phyloP scores from a whole-genome alignment of 495 filamentous ascomycete genomes.

The Aspergillus homomorphus region DNA sequence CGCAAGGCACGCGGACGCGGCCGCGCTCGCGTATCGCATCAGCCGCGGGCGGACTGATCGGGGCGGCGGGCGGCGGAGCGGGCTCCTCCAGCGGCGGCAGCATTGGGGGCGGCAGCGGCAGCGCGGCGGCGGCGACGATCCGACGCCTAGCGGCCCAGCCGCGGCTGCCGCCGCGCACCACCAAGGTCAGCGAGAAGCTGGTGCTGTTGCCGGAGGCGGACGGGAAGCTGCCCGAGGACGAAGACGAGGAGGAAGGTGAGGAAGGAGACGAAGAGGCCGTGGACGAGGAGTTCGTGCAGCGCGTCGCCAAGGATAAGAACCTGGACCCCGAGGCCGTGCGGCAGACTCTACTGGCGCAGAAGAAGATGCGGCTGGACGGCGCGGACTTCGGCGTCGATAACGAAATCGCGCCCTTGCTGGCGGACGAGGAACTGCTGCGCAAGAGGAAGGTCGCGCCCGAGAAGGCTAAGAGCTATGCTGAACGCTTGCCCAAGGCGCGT shows the following conservation, averaged over 20 bases:
- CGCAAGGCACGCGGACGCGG: slow-evolving; percentile 53
- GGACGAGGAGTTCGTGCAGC: slow-evolving; percentile 44
- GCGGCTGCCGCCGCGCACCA: slow-evolving; percentile 80
- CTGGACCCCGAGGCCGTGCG: slow-evolving; percentile 40
- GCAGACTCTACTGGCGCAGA: slow-evolving; percentile 34
- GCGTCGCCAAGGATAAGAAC: slow-evolving; percentile 35
- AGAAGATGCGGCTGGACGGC: slow-evolving; percentile 28
- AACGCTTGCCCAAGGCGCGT: slow-evolving; percentile 85
- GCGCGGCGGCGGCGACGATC: slow-evolving; percentile 24
- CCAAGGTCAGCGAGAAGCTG: slow-evolving; percentile 91
- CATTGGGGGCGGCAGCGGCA: slow-evolving; percentile 11
- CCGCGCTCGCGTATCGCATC: slow-evolving; percentile 42
- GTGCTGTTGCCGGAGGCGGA: slow-evolving; percentile 73
- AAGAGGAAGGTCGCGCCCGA: slow-evolving; percentile 56
- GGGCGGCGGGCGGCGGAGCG: slow-evolving; percentile 18
- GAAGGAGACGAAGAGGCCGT: slow-evolving; percentile 49
- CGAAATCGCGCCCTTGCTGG: slow-evolving; percentile 66
- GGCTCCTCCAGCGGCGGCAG: slow-evolving; percentile 15
- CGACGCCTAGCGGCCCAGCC: slow-evolving; percentile 55
- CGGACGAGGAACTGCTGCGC: slow-evolving; percentile 71
- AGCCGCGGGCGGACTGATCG: slow-evolving; percentile 34
- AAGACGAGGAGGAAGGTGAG: slow-evolving; percentile 44
- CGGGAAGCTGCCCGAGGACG: slow-evolving; percentile 46
- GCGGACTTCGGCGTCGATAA: slow-evolving; percentile 57
- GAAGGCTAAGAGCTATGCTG: slow-evolving; percentile 89